Evolutionary conservation across 768 basidiomycete species (phyloP), one percentile per base, ranked within the genome.

Genomic region (Suillus plorans): DNA sequence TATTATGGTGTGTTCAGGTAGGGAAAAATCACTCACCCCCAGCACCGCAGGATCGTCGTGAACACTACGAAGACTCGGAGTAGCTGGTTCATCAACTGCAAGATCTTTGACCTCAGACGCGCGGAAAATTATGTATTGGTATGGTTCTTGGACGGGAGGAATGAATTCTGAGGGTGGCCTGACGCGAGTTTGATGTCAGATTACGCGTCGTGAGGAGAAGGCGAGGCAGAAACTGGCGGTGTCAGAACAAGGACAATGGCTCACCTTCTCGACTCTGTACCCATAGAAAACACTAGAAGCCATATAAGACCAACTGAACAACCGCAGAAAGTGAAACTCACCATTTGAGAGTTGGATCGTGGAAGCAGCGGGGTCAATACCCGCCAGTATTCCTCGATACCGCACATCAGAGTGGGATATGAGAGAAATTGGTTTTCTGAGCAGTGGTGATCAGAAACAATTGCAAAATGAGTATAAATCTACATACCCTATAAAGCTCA

Each of bases 351-450:
- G 84, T 74, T 92, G 90, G 68, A 95, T 95, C 4, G 94, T 95
- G 13, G 91, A 92, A 59, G 90, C 90, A 66, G 80, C 85, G 41
- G 93, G 89, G 79, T 94, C 92, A 72, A 95, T 94, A 45, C 91
- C 92, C 58, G 91, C 91, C 56, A 95, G 82, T 67, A 92, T 93
- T 66, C 93, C 93, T 68, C 91, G 85, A 79, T 95, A 95, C 63
- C 94, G 89, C 66, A 95, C 91, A 85, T 94, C 94, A 60, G 91
- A 92, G 76, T 93, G 91, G 64, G 93, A 94, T 75, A 93, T 90
- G 73, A 95, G 88, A 64, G 93, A 93, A 64, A 95, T 95, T 12
- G 90, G 86, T 83, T 93, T 93, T 75, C 92, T 92, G 77, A 14
- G 25, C 37, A n/a, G 58, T 60, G 37, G 61, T 10, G 2, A 45